phyloP scores from a whole-genome alignment of 345 rosid species.

The Salix exigua region DNA sequence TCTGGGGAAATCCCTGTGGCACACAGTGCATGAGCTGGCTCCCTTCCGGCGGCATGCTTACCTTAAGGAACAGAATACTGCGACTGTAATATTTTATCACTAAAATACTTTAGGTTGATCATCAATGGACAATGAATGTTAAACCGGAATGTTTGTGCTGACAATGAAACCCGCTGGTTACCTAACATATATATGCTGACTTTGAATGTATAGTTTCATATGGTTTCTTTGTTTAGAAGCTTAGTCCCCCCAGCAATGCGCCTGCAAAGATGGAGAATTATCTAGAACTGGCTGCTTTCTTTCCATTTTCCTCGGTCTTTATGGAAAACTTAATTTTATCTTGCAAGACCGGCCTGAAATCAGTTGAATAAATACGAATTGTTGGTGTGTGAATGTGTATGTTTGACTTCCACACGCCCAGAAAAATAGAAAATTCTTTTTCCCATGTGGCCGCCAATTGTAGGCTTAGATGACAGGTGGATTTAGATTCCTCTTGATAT shows the following conservation, averaged over 20 bases:
- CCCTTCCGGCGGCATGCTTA: neutral
- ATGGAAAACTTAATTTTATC: no score
- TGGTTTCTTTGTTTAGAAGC: neutral
- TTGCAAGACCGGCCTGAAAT: neutral
- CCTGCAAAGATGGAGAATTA: neutral
- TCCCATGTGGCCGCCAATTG: no score
- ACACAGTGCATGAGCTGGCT: neutral
- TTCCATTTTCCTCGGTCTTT: neutral
- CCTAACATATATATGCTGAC: neutral
- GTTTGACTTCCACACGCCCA: no score
- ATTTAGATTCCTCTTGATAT: no score
- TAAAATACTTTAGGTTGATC: neutral
- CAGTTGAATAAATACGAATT: neutral
- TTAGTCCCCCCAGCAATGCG: no score
- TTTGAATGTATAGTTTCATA: neutral
- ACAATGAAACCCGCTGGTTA: neutral
- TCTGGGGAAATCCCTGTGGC: neutral
- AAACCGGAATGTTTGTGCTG: neutral
- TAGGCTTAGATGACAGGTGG: no score
- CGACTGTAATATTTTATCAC: neutral
- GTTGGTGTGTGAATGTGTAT: no score
- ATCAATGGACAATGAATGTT: neutral
- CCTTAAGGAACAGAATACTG: neutral
- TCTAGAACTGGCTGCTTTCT: neutral
- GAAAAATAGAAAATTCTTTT: no score